Evolutionary conservation across 306 rosid species (phyloP).

Genomic region (Trifolium repens): DNA sequence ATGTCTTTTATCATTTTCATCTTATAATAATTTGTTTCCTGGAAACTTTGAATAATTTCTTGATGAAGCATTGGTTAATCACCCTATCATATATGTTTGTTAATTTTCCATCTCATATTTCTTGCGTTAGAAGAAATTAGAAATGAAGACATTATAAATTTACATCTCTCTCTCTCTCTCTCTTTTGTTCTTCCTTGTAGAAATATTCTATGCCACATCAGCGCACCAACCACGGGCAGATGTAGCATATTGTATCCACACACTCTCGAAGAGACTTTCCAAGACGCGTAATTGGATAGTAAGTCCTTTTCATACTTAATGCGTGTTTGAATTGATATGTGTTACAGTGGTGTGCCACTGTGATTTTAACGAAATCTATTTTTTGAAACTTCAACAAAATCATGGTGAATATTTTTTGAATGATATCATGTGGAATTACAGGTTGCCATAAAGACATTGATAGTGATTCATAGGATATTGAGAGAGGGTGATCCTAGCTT

Average conservation of each 20-base stretch:
- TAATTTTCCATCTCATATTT: conserved; percentile 16
- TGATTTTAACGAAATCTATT: not conserved
- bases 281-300: conserved; percentile 93
- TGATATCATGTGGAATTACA: conserved; percentile 29
- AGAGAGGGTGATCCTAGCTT: conserved; percentile 94
- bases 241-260: conserved; percentile 88
- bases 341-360: no score
- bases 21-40: conserved; percentile 16
- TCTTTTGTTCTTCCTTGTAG: conserved; percentile 42
- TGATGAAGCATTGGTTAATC: not conserved
- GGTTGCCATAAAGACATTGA: conserved; percentile 97
- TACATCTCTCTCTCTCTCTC: not conserved
- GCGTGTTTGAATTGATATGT: not conserved
- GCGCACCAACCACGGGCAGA: conserved; percentile 81
- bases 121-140: conserved; percentile 32
- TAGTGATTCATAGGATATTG: conserved; percentile 86
- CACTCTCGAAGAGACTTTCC: conserved; percentile 73
- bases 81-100: not conserved
- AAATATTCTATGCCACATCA: conserved; percentile 79
- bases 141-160: conserved; percentile 26
- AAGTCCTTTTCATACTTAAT: conserved; percentile 29
- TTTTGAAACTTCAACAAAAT: not conserved
- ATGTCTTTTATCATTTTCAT: not conserved
- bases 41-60: not conserved
- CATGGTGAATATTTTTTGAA: no score